phyloP scores from a whole-genome alignment of 2,329 filamentous ascomycete species.

The Pestalotiopsis sp. region DNA sequence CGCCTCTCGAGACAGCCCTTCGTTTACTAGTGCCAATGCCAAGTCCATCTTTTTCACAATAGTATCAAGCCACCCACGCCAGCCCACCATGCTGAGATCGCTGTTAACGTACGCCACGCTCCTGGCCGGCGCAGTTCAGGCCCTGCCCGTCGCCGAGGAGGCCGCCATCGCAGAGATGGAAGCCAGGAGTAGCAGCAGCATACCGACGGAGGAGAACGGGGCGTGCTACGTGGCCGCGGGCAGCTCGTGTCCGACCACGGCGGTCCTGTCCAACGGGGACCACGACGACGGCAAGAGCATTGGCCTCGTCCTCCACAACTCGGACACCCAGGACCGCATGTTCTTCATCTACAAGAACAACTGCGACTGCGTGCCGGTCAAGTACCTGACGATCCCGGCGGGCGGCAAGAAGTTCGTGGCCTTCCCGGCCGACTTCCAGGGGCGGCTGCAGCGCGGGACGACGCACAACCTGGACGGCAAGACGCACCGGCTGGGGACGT shows the following conservation, averaged over 20 bases:
- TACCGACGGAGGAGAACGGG: not conserved
- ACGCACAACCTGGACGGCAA: conserved; percentile 26
- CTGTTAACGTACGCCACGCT: not conserved
- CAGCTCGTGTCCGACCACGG: not conserved
- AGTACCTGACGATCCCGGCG: conserved; percentile 28
- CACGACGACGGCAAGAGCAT: conserved; percentile 16
- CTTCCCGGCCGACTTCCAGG: conserved; percentile 26
- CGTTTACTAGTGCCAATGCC: not conserved
- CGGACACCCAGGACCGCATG: conserved; percentile 18
- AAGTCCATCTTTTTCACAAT: not conserved
- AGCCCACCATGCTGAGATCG: not conserved
- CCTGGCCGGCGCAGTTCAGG: not conserved
- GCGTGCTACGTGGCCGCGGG: not conserved
- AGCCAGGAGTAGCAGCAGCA: not conserved
- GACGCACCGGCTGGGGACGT: conserved; percentile 27
- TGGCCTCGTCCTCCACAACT: conserved; percentile 23
- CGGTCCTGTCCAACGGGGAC: conserved; percentile 16
- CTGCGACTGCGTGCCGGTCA: conserved; percentile 28
- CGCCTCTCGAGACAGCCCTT: not conserved
- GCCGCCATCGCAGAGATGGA: not conserved
- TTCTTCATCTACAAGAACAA: conserved; percentile 30
- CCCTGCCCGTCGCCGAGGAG: not conserved
- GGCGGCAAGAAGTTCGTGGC: conserved; percentile 26
- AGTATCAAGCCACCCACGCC: not conserved
- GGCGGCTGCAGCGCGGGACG: conserved; percentile 27